A percentile compares a stretch with the other conserved stretches of the same genome.
Evolutionary conservation across 1,284 basidiomycete species (phyloP).

Genomic region (Marasmius fiardii): DNA sequence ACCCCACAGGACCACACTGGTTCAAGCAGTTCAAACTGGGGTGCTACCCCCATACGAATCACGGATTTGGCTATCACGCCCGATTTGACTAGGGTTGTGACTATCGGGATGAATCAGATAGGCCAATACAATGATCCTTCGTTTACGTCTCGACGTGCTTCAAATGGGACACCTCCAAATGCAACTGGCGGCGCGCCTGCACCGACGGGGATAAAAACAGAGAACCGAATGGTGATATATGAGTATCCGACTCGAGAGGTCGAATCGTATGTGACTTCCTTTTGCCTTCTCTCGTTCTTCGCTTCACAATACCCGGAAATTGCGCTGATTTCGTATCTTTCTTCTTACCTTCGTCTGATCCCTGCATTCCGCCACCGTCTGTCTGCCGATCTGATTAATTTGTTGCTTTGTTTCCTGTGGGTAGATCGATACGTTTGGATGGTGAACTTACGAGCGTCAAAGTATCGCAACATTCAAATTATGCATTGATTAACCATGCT

Average conservation of each 20-base stretch:
- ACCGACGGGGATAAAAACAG: constrained; percentile 21
- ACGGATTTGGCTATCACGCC: constrained; percentile 87
- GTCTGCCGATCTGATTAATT: too few species aligned
- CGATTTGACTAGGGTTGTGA: constrained; percentile 80
- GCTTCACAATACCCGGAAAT: neutral
- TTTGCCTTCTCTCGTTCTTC: constrained; percentile 14
- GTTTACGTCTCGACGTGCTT: constrained; percentile 26
- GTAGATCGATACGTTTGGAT: constrained; percentile 63
- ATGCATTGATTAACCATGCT: constrained; percentile 83
- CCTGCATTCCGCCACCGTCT: too few species aligned
- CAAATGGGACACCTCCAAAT: constrained; percentile 34
- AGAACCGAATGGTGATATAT: constrained; percentile 74
- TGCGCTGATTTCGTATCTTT: too few species aligned
- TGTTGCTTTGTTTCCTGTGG: constrained; percentile 3
- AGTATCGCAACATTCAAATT: constrained; percentile 84
- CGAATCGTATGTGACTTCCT: constrained; percentile 51
- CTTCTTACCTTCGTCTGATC: too few species aligned
- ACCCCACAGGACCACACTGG: constrained; percentile 67
- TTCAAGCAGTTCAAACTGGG: constrained; percentile 67
- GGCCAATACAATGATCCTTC: constrained; percentile 15
- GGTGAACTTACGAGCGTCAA: constrained; percentile 87
- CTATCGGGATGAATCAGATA: constrained; percentile 67
- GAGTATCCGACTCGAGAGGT: constrained; percentile 63
- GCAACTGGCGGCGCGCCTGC: constrained; percentile 2
- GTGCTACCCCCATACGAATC: constrained; percentile 77